Evolutionary conservation across 2,329 filamentous ascomycete genomes (phyloP).

Genomic region (Teratosphaeria nubilosa): DNA sequence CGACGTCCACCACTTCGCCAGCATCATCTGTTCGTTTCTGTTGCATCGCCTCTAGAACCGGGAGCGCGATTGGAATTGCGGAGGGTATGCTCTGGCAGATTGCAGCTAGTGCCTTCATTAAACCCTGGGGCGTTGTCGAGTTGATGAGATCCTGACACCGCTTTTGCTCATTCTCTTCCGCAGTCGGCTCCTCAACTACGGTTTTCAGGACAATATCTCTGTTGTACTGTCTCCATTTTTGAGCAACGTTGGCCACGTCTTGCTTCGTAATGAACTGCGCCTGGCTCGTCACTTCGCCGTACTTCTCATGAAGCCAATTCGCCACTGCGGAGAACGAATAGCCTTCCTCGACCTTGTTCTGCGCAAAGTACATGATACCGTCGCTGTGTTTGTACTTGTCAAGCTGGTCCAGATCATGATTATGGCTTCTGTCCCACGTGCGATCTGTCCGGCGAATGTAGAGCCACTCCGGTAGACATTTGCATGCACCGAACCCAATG

Average conservation of each 20-base stretch:
- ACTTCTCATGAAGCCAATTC: conserved; percentile 14
- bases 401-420: conserved; percentile 11
- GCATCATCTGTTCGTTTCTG: background rate
- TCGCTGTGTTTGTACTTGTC: conserved; percentile 15
- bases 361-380: conserved; percentile 12
- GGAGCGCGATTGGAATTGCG: conserved; percentile 9
- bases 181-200: conserved; percentile 9
- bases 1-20: background rate
- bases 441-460: conserved; percentile 6
- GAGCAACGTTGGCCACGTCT: conserved; percentile 13
- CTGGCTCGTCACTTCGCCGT: conserved; percentile 7
- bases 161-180: conserved; percentile 6
- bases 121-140: conserved; percentile 4
- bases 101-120: conserved; percentile 12
- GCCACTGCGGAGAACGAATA: conserved; percentile 11
- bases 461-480: conserved; percentile 17
- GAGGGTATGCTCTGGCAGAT: conserved; percentile 11
- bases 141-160: conserved; percentile 10
- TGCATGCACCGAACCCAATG: conserved; percentile 10
- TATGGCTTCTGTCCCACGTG: conserved; percentile 1
- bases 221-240: conserved; percentile 11
- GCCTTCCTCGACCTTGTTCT: conserved; percentile 14
- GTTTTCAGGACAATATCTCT: conserved; percentile 10
- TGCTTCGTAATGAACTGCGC: conserved; percentile 9
- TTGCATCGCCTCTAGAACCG: conserved; percentile 6